phyloP scores from a whole-genome alignment of 108 stramenopile species.

The Aurantiochytrium sp. region DNA sequence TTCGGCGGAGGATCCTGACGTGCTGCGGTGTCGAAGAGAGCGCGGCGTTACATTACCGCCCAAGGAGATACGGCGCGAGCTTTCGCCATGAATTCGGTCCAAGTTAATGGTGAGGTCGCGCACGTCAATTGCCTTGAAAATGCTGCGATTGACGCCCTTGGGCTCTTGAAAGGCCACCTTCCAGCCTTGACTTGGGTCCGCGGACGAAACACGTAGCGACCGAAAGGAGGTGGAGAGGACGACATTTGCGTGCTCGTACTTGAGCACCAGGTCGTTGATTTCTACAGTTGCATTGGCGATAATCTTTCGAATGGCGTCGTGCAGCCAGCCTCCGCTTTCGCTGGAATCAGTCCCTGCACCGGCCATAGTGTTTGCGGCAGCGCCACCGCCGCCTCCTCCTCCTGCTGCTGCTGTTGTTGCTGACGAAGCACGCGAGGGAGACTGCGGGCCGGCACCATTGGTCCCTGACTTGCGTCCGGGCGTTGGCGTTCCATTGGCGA shows the following conservation, averaged over 20 bases:
- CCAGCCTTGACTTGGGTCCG: constrained; percentile 31
- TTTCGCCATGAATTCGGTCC: neutral
- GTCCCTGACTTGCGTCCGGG: too few species aligned
- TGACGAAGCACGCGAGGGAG: too few species aligned
- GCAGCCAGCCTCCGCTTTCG: constrained; percentile 31
- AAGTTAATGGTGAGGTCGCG: neutral
- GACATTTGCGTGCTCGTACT: constrained; percentile 41
- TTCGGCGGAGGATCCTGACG: neutral
- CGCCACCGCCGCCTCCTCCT: too few species aligned
- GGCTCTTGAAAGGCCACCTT: constrained; percentile 26
- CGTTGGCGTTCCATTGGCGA: too few species aligned
- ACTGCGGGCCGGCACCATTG: too few species aligned
- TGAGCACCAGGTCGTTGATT: constrained; percentile 41
- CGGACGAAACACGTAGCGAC: constrained; percentile 34
- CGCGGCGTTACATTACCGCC: neutral
- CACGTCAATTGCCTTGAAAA: neutral
- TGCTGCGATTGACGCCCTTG: neutral
- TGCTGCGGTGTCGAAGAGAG: neutral
- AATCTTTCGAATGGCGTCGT: constrained; percentile 33
- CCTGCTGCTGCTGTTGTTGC: too few species aligned
- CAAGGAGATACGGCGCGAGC: neutral
- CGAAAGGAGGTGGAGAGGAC: constrained; percentile 28
- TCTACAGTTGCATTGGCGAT: constrained; percentile 18
- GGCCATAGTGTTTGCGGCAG: neutral
- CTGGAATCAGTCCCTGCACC: neutral